Evolutionary conservation across 2,329 filamentous ascomycete genomes (phyloP), one percentile per base, ranked within the genome.

Genomic region (Cryoendolithus antarcticus): DNA sequence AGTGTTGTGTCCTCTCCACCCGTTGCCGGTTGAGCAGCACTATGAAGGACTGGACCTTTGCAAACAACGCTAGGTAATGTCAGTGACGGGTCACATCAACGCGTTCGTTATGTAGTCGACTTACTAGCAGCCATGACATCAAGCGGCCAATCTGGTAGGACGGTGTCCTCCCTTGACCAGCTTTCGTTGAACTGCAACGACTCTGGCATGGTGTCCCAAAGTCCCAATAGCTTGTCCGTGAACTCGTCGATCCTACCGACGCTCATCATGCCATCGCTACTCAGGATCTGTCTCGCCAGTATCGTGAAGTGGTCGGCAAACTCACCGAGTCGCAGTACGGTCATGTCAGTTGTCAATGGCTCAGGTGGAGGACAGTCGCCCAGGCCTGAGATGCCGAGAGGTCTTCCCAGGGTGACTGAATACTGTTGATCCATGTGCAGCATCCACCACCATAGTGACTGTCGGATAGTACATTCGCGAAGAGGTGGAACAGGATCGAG

Each of bases 381-480:
- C 27, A 68, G 59, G 12, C 63, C 65, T 35, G 64, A 68, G 28
- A 70, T 69, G 1, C 66, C 67, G 7, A 70, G 49, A 2, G 67
- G 67, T 29, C 67, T 56, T 12, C 67, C 67, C 0, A 70, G 56
- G 0, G 63, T 68, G 51, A 70, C 66, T 0, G 65, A 68, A 44
- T 69, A 70, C 35, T 69, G 62, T 40, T 69, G 65, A 35, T 70
- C 67, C 59, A 69, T 64, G 42, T 69, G 64, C n/a, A 70, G 48
- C 58, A 70, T 65, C 63, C 66, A 67, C 67, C 67, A 70, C 67
- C 67, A 70, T 1, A 69, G 52, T 10, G 61, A 61, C 37, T 62
- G 63, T 4, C 67, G 57, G 9, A 63, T 55, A 9, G 58, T 58
- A 35, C 58, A 60, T 45, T 69, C 65, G 15, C 59, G 56, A 6